Base-by-base conservation (phyloP, 495 filamentous ascomycete genomes). In the Penicillium roqueforti region DNA sequence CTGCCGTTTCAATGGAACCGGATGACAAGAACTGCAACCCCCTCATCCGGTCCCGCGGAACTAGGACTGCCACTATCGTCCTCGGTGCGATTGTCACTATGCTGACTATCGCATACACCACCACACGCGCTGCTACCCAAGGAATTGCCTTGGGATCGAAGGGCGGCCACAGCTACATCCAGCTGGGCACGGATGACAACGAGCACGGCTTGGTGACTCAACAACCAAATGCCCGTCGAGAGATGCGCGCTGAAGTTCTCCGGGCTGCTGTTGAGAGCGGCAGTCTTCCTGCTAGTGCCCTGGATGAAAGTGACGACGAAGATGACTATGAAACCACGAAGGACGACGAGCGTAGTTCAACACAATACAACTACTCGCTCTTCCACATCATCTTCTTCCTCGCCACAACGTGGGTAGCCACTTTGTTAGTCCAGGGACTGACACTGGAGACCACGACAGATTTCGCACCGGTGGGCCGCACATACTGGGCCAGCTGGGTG, bases 321-420 rank as follows among this genome's bases (percentile, higher is more conserved):
- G 81, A 83, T 49, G 80, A 78, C 19, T 78, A 74, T 41, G 72
- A 81, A 18, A 76, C 75, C n/a, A 55, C 54, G 37, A 82, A 83
- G 53, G 95, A 97, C 60, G 93, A 98, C 63, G 93, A 98, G 75
- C 82, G 87, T 53, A 76, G 80, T 36, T 86, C 83, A 53, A 97
- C 92, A 13, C 92, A 96, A 77, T 98, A 98, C 75, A 95, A 87
- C 70, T 98, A 98, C 72, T 79, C 89, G 6, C 83, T 96, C 26
- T 98, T 98, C 83, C 93, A 98, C 74, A 74, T 97, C 69, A 97
- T 98, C 58, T 98, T 98, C 83, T 86, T 97, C 76, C 77, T 98
- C 6, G 90, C 92, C 8, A 97, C 95, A 0, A 86, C 87, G 38
- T 98, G 93, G 93, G 90, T 97, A 1, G 92, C 89, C 5, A 97